Conservation (phyloP, 208 protist species). For the Naegleria fowleri region DNA sequence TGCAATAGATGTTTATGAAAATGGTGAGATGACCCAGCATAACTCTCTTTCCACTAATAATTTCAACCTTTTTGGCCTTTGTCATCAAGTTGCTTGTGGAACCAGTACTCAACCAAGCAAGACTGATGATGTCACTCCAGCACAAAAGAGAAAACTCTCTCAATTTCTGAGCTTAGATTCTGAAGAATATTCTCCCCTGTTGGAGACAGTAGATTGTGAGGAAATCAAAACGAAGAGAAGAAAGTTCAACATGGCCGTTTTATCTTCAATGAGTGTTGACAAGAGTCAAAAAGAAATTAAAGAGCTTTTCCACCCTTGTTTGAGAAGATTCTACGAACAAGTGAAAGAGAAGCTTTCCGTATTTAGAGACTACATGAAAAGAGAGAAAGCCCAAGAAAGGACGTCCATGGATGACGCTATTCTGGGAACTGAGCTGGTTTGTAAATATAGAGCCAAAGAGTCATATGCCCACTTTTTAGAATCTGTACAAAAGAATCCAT, state of each 20-base stretch:
- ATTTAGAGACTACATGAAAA: background rate
- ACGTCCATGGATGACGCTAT: background rate
- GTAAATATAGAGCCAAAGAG: constrained; percentile 5
- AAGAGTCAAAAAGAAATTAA: background rate
- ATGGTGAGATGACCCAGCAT: background rate
- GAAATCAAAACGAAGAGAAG: background rate
- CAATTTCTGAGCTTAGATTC: background rate
- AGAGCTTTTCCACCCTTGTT: background rate
- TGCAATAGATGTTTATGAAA: background rate
- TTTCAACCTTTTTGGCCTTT: background rate
- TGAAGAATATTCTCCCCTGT: background rate
- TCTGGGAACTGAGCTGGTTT: background rate
- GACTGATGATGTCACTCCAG: background rate
- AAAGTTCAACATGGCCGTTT: background rate
- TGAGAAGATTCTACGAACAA: background rate
- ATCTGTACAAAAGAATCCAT: background rate
- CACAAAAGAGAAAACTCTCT: background rate
- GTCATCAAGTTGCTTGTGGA: background rate
- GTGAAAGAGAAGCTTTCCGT: background rate
- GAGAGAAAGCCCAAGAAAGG: background rate
- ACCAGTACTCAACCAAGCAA: background rate
- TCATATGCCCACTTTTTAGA: background rate
- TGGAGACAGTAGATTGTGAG: background rate
- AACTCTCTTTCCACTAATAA: background rate
- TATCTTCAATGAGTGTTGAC: background rate